Evolutionary conservation across 148 eudicot species (phyloP).

Genomic region (Amaranthus palmeri): DNA sequence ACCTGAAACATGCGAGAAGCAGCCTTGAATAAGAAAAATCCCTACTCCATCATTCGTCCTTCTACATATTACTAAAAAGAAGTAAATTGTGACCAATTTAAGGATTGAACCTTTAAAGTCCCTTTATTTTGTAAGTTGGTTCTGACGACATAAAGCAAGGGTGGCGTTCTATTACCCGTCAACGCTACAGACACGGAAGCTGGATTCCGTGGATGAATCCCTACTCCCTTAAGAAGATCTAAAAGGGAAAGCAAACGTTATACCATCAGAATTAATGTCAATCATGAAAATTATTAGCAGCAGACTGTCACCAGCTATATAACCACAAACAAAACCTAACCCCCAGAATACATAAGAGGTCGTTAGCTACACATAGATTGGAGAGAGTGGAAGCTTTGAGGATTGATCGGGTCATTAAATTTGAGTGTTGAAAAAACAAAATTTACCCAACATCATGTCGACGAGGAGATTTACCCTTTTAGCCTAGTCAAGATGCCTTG

Average conservation of each 20-base stretch:
- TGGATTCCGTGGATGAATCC: constrained; percentile 25
- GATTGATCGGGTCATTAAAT: neutral
- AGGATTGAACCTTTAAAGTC: constrained; percentile 37
- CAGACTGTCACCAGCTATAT: neutral
- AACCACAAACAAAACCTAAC: neutral
- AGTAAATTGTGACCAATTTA: constrained; percentile 4
- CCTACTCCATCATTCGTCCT: neutral
- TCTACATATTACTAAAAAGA: neutral
- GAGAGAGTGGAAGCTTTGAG: neutral
- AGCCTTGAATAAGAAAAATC: neutral
- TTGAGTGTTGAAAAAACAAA: neutral
- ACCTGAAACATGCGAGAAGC: constrained; percentile 40
- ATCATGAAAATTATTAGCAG: neutral
- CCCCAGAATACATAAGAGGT: neutral
- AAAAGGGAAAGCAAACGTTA: neutral
- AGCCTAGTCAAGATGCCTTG: too few relatives aligned
- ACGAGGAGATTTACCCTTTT: neutral
- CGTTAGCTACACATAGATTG: neutral
- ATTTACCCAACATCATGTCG: neutral
- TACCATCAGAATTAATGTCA: neutral
- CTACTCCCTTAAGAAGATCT: constrained; percentile 29
- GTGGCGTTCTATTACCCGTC: constrained; percentile 20
- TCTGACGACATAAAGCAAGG: constrained; percentile 23
- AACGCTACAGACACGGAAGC: constrained; percentile 27
- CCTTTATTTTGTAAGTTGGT: constrained; percentile 26